Evolutionary conservation across 2,329 filamentous ascomycete genomes (phyloP).

Genomic region (Myriangium duriaei): DNA sequence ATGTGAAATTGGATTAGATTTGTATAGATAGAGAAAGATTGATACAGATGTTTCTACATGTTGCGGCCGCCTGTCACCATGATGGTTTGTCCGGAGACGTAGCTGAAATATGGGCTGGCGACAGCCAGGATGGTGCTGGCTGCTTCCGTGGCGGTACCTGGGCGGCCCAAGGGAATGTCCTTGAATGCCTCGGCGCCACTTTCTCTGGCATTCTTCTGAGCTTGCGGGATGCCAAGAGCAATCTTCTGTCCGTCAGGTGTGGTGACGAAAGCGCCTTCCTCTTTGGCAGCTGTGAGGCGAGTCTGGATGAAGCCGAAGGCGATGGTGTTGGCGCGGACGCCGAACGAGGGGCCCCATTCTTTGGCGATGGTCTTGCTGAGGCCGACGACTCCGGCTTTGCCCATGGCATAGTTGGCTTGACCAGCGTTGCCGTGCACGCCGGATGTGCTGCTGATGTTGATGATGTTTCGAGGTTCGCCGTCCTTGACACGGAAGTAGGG

Average conservation of each 20-base stretch:
- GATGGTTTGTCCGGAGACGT: constrained; percentile 78
- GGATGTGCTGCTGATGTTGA: constrained; percentile 74
- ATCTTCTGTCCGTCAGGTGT: constrained; percentile 66
- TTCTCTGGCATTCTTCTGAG: constrained; percentile 38
- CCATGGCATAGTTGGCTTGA: constrained; percentile 79
- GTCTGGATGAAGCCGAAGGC: constrained; percentile 77
- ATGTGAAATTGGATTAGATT: constrained; percentile 20
- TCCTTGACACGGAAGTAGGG: constrained; percentile 83
- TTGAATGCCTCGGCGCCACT: constrained; percentile 27
- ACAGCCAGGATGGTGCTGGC: constrained; percentile 66
- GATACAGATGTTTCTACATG: constrained; percentile 36
- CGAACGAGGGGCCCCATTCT: constrained; percentile 75
- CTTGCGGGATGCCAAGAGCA: constrained; percentile 58
- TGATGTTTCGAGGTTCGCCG: constrained; percentile 61
- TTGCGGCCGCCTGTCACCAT: constrained; percentile 68
- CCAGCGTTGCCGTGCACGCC: constrained; percentile 79
- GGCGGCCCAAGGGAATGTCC: constrained; percentile 68
- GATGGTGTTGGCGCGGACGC: constrained; percentile 70
- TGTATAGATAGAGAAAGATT: background rate
- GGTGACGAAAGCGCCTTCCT: constrained; percentile 66
- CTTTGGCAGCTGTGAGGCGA: constrained; percentile 70
- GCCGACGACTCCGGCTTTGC: constrained; percentile 72
- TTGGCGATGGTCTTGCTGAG: constrained; percentile 84
- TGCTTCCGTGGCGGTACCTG: constrained; percentile 68
- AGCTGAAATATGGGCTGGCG: constrained; percentile 69